Percentiles rank a stretch among this genome's conserved stretches.
Conservation (phyloP, 768 basidiomycete genomes). For the Hypsizygus marmoreus region DNA sequence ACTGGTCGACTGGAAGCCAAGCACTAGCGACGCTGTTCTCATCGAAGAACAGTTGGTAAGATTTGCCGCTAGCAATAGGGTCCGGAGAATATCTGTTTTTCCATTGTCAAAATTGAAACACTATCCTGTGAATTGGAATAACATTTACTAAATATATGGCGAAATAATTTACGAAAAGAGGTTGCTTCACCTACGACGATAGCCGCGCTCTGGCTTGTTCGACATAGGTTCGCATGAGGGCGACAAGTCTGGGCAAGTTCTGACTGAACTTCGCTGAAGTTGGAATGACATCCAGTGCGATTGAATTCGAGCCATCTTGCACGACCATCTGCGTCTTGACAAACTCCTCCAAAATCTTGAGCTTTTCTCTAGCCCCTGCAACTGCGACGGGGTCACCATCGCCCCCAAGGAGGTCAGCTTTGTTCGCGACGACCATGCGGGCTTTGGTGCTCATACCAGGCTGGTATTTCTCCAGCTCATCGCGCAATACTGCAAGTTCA, state of each 20-base stretch:
- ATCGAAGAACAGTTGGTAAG: no score
- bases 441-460: constrained; percentile 76
- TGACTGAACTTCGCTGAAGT: constrained; percentile 85
- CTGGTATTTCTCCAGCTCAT: constrained; percentile 86
- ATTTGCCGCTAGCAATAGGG: no score
- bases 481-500: constrained; percentile 68
- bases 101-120: no score
- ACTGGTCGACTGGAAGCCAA: no score
- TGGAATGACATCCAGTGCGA: constrained; percentile 70
- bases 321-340: constrained; percentile 49
- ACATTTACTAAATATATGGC: no score
- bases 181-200: neutral
- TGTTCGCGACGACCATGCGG: constrained; percentile 89
- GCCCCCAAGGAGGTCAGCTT: constrained; percentile 81
- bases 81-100: no score
- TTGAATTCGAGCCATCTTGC: constrained; percentile 15
- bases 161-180: no score
- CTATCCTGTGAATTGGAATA: no score
- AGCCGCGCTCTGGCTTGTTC: constrained; percentile 32
- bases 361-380: constrained; percentile 56
- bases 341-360: constrained; percentile 55
- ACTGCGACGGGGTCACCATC: constrained; percentile 50
- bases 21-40: no score
- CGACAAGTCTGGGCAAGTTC: constrained; percentile 74
- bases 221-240: constrained; percentile 69